Evolutionary conservation across 805 yeast species (phyloP).

Genomic region (Saccharomycopsis sp.): DNA sequence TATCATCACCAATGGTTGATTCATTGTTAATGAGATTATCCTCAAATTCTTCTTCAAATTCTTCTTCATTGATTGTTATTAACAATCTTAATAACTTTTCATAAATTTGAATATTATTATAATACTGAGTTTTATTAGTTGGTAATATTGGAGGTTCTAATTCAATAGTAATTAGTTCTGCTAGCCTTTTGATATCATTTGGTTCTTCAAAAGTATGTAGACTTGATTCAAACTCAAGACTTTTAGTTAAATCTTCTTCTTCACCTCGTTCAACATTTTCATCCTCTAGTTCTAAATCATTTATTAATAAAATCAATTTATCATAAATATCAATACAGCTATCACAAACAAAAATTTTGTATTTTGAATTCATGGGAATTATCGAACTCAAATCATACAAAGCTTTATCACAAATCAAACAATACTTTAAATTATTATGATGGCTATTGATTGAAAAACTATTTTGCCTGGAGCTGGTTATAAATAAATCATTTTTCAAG

Average conservation of each 20-base stretch:
- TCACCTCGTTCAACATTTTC: too few species aligned
- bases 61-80: slow-evolving; percentile 10
- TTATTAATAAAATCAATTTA: too few species aligned
- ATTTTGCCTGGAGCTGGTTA: too few species aligned
- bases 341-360: slow-evolving; percentile 18
- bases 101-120: slow-evolving; percentile 17
- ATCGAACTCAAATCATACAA: slow-evolving; percentile 47
- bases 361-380: slow-evolving; percentile 22
- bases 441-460: background rate
- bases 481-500: background rate
- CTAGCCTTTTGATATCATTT: too few species aligned
- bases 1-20: slow-evolving; percentile 14
- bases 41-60: slow-evolving; percentile 6
- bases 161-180: slow-evolving; percentile 11
- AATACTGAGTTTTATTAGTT: background rate
- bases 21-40: slow-evolving; percentile 1
- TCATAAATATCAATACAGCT: slow-evolving; percentile 14
- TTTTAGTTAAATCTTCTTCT: too few species aligned
- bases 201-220: too few species aligned
- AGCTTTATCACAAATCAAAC: slow-evolving; percentile 64
- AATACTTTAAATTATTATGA: slow-evolving; percentile 24
- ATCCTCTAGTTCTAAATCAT: too few species aligned
- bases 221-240: too few species aligned
- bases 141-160: background rate
- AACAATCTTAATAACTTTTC: slow-evolving; percentile 21